Evolutionary conservation across 805 yeast genomes (phyloP), one percentile per base, ranked within the genome.

Genomic region (Wickerhamomyces kurtzmanii): DNA sequence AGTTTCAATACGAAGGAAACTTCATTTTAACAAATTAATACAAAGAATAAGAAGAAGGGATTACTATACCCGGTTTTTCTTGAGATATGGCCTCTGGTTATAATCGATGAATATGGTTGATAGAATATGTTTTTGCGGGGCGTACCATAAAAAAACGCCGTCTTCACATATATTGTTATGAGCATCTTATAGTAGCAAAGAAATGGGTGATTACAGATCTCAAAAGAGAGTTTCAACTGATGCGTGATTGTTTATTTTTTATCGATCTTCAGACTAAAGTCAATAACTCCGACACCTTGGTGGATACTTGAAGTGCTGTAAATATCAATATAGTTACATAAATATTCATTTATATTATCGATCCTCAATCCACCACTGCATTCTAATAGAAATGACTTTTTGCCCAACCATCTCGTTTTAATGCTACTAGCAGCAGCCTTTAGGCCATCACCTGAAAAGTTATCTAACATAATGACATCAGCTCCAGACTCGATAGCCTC

Each of bases 401-500:
- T 44, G 10, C 52, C 53, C 4, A 48, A 42, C 74, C 82, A 83
- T 39, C 61, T 62, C 3, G 42, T 32, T 49, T 78, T 85, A 36
- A 87, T 57, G 37, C 55, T 65, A 17, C 48, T 49, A 1, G 96
- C 94, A 12, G 79, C 89, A 1, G 47, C 39, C 36, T 68, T 73
- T 33, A 87, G 60, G 12, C 65, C 79, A 1, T 64, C 69, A 3
- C 85, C 83, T 4, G 64, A 49, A 52, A 89, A 89, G 51, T 87
- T 87, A 48, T 87, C 97, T 46, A 87, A 66, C 97, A 87, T 87
- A 35, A 89, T 78, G 13, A 89, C 82, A 52, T 87, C 97, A 1
- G 96, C 96, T 9, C 97, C 96, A 2, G 96, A 94, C 11, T 62
- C 71, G 43, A 89, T 89, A 15, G 97, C 97, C 50, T 89, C 96